Conservation (phyloP, 2,329 filamentous ascomycete species). For the Chalaropsis thielavioides region DNA sequence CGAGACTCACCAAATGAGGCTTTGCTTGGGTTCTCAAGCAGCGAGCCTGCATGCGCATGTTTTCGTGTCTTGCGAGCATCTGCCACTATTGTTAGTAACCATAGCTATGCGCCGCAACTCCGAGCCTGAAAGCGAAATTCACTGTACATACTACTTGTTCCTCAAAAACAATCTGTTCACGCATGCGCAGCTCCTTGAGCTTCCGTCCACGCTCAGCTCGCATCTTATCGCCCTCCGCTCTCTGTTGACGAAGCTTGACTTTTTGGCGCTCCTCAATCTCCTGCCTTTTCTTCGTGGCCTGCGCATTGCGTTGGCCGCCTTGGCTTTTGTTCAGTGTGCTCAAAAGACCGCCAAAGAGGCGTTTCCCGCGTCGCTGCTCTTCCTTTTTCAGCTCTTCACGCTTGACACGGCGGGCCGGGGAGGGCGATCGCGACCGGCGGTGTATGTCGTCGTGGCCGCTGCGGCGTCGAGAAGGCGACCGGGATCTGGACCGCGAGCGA, state of each 20-base stretch:
- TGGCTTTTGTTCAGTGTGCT: conserved; percentile 55
- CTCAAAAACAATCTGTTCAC: conserved; percentile 62
- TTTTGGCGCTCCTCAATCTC: conserved; percentile 75
- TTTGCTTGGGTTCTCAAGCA: conserved; percentile 58
- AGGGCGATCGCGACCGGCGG: not conserved
- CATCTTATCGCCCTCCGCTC: conserved; percentile 53
- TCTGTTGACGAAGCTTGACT: conserved; percentile 59
- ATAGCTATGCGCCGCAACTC: not conserved
- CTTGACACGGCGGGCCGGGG: not conserved
- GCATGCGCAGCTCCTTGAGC: conserved; percentile 44
- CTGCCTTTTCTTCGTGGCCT: conserved; percentile 41
- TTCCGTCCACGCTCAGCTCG: conserved; percentile 51
- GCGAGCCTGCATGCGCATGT: conserved; percentile 54
- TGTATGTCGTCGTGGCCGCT: not conserved
- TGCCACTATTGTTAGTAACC: conserved; percentile 26
- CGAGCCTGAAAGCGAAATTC: not conserved
- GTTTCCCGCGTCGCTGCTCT: conserved; percentile 71
- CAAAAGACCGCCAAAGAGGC: conserved; percentile 71
- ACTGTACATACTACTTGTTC: conserved; percentile 51
- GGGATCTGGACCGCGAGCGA: not conserved
- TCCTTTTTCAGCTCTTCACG: conserved; percentile 32
- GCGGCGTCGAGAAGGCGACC: not conserved
- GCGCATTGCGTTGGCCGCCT: conserved; percentile 16
- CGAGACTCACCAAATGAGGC: conserved; percentile 50
- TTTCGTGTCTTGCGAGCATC: conserved; percentile 63